phyloP scores from a whole-genome alignment of 768 basidiomycete species.

The Cystofilobasidium ferigula region DNA sequence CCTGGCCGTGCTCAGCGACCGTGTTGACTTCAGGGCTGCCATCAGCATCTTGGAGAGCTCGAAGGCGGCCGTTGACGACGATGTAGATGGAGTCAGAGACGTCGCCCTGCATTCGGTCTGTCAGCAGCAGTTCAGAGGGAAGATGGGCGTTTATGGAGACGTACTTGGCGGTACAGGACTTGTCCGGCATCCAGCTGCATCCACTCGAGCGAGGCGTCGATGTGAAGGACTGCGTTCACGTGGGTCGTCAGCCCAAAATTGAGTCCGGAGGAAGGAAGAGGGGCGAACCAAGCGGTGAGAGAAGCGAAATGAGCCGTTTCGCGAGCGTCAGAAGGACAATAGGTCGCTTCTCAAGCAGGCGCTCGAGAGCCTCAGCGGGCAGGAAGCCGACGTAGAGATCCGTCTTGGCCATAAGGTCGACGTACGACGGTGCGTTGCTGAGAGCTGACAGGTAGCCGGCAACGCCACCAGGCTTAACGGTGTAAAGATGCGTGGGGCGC shows the following conservation, averaged over 20 bases:
- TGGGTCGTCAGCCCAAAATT: neutral
- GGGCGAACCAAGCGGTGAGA: slow-evolving; percentile 71
- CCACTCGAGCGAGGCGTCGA: slow-evolving; percentile 95
- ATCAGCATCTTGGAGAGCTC: slow-evolving; percentile 73
- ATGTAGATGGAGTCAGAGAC: slow-evolving; percentile 93
- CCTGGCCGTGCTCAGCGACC: slow-evolving; percentile 88
- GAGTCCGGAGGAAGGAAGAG: neutral
- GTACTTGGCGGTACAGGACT: slow-evolving; percentile 36
- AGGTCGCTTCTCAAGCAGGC: slow-evolving; percentile 81
- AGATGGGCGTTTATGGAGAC: neutral
- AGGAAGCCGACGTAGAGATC: slow-evolving; percentile 97
- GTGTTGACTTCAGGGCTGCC: slow-evolving; percentile 61
- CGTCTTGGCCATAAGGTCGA: slow-evolving; percentile 92
- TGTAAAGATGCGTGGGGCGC: slow-evolving; percentile 54
- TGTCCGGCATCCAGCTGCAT: slow-evolving; percentile 94
- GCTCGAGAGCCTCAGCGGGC: slow-evolving; percentile 74
- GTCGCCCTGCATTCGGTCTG: slow-evolving; percentile 51
- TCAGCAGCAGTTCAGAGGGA: slow-evolving; percentile 52
- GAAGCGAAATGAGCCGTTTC: slow-evolving; percentile 85
- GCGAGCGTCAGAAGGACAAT: slow-evolving; percentile 91
- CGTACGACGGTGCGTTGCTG: slow-evolving; percentile 84
- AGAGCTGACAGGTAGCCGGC: slow-evolving; percentile 92
- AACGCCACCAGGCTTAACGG: slow-evolving; percentile 92
- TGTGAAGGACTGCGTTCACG: slow-evolving; percentile 63
- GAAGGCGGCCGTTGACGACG: slow-evolving; percentile 84